Base-by-base conservation (phyloP, 1,139 yeast species). In the Saccharomyces hybrid region DNA sequence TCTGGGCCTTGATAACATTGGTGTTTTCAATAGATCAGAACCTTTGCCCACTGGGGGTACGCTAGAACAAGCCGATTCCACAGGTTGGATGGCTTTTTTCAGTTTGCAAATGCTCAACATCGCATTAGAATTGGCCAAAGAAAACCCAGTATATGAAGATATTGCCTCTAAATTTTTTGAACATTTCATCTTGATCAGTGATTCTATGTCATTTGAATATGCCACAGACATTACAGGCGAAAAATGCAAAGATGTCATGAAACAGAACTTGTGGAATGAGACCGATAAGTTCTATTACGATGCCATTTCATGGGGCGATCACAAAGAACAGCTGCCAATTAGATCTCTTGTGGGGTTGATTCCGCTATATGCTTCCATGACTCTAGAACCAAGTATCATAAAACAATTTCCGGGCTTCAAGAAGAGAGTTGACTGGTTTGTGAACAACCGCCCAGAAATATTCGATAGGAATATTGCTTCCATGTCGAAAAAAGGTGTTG, bases 41-140 rank as follows among this genome's bases (percentile, higher is more conserved):
- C 96, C 96, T 1, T 77, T 88, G 64, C 98, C 98, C 32, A 88
- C 96, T 1, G 97, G 97, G 42, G 97, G 97, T 52, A 81, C 79
- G 49, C 77, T 91, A 62, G 96, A 90, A 70, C 98, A 91, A 72
- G 97, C 98, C 0, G 98, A 91, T 70, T 88, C 96, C 31, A 91
- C 98, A 6, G 97, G 97, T 47, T 91, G 98, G 98, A 88, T 91
- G 96, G 98, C 97, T 0, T 91, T 93, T 74, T 91, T 85, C 73
- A 83, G 88, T 44, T 76, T 91, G 63, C 95, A 88, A 69, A 90
- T 91, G 97, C 79, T 91, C 71, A 91, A 90, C 69, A 91, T 91
- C 68, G 95, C 98, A 0, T 78, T 91, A 62, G 98, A 91, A 71
- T 79, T 91, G 64, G 88, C 97, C 38, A 89, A 88, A 69, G 82